Base-by-base conservation (phyloP, 2,329 filamentous ascomycete genomes). In the Ophidiomyces ophidiicola region DNA sequence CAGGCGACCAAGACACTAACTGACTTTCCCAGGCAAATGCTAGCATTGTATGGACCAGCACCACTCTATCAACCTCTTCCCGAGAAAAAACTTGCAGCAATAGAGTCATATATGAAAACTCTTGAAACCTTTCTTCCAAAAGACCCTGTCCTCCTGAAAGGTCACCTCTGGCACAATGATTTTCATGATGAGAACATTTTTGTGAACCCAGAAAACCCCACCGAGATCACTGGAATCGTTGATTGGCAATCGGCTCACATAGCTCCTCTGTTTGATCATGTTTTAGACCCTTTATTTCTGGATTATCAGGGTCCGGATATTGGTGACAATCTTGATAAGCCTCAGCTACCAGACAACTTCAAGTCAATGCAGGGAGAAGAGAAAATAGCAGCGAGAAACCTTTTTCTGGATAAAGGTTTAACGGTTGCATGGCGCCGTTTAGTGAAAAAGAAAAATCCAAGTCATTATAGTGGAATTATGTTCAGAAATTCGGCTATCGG, bases 11-110 rank as follows among this genome's bases (percentile, higher is more conserved):
- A 41, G 31, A 47, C 52, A 4, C 10, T 38, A 1, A 5, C 11
- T 3, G 11, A 44, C 32, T 41, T 61, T 8, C 60, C 59, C 1
- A 53, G 49, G 25, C 57, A 55, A 31, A 50, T 48, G 20, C 34
- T 57, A 14, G 52, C 50, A 2, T 43, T 64, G 17, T 59, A 53
- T 44, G 60, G 62, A 5, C 61, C 59, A 15, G 52, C 51, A 8
- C 53, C 53, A 10, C 53, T 53, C n/a, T 66, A 65, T 42, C 40
- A 49, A 28, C 54, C 57, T n/a, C 59, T 50, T 5, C 18, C 11
- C 2, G 17, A 26, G 14, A 46, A 38, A 8, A 50, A 46, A 32
- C 46, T 46, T 12, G 56, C 48, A 37, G 45, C 45, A 11, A 24
- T 46, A 12, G 15, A 42, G 12, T 14, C 15, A 8, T 46, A 46